These are phyloP conservation scores for Exophiala lecanii-corni DNA, from an alignment of 2,329 filamentous ascomycete genomes.

Conservation along the genomic window DNA sequence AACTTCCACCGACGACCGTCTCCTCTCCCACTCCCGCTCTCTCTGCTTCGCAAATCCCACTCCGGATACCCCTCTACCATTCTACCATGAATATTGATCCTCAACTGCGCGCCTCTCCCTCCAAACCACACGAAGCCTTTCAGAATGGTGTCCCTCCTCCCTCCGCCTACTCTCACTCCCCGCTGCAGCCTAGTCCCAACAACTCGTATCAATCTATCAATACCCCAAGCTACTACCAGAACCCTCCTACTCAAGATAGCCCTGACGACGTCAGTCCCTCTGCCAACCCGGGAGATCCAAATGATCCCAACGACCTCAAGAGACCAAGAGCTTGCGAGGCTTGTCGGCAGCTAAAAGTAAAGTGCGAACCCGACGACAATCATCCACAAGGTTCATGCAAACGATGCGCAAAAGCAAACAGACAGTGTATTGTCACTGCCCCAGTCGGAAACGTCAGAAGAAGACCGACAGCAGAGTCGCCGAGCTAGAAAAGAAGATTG, in stretches of 20 bases:
- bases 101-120: slow-evolving; percentile 19
- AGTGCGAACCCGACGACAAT: slow-evolving; percentile 70
- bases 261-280: slow-evolving; percentile 23
- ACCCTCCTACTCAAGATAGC: slow-evolving; percentile 21
- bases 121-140: slow-evolving; percentile 20
- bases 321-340: slow-evolving; percentile 70
- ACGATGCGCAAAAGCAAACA: slow-evolving; percentile 75
- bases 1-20: background rate
- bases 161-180: slow-evolving; percentile 22
- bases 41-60: background rate
- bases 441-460: slow-evolving; percentile 75
- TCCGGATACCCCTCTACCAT: too few species aligned
- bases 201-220: slow-evolving; percentile 24
- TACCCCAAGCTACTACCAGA: slow-evolving; percentile 25
- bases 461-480: slow-evolving; percentile 86
- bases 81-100: slow-evolving; percentile 18
- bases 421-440: slow-evolving; percentile 71
- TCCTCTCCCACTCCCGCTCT: too few species aligned
- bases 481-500: slow-evolving; percentile 88
- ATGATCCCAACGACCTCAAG: slow-evolving; percentile 51
- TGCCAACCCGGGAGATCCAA: slow-evolving; percentile 22
- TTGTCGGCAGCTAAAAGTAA: slow-evolving; percentile 72
- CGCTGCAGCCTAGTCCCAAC: slow-evolving; percentile 25
- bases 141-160: slow-evolving; percentile 16
- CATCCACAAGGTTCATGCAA: slow-evolving; percentile 63